Evolutionary conservation across 2,329 filamentous ascomycete genomes (phyloP).

Genomic region (Tolypocladium nubicola): DNA sequence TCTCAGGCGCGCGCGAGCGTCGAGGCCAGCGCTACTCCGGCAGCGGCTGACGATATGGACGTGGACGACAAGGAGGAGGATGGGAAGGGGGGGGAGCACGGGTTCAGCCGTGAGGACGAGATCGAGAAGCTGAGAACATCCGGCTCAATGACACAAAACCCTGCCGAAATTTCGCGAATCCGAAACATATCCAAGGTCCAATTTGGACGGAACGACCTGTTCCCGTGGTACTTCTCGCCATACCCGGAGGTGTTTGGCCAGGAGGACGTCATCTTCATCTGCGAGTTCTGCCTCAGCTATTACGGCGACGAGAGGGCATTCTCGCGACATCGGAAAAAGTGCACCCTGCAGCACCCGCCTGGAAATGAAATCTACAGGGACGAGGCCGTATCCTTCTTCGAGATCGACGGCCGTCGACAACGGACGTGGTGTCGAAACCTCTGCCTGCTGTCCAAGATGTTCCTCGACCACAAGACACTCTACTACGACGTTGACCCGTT

Average conservation of each 20-base stretch:
- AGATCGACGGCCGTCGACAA: slow-evolving; percentile 90
- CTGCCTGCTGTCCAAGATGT: slow-evolving; percentile 89
- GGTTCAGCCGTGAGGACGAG: slow-evolving; percentile 76
- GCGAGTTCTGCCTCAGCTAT: slow-evolving; percentile 93
- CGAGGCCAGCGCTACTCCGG: slow-evolving; percentile 33
- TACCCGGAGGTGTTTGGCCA: slow-evolving; percentile 86
- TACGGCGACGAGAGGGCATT: slow-evolving; percentile 79
- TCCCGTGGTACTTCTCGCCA: slow-evolving; percentile 98
- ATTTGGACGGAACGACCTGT: slow-evolving; percentile 84
- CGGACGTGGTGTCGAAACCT: slow-evolving; percentile 95
- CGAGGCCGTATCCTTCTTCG: slow-evolving; percentile 87
- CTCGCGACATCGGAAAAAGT: slow-evolving; percentile 77
- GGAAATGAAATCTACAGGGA: slow-evolving; percentile 98
- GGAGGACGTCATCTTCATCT: slow-evolving; percentile 86
- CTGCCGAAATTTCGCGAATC: slow-evolving; percentile 90
- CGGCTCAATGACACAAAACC: slow-evolving; percentile 98
- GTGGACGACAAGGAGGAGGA: slow-evolving; percentile 38
- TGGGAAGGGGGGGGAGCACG: slow-evolving; percentile 35
- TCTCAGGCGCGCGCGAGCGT: slow-evolving; percentile 31
- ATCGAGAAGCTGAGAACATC: slow-evolving; percentile 92
- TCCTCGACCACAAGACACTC: slow-evolving; percentile 93
- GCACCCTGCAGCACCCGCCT: slow-evolving; percentile 80
- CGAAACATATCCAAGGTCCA: slow-evolving; percentile 90
- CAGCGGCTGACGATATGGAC: slow-evolving; percentile 41
- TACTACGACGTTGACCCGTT: slow-evolving; percentile 99